Base-by-base conservation (phyloP, 2,329 filamentous ascomycete species). In the Ophiocordyceps camponoti-saundersi region DNA sequence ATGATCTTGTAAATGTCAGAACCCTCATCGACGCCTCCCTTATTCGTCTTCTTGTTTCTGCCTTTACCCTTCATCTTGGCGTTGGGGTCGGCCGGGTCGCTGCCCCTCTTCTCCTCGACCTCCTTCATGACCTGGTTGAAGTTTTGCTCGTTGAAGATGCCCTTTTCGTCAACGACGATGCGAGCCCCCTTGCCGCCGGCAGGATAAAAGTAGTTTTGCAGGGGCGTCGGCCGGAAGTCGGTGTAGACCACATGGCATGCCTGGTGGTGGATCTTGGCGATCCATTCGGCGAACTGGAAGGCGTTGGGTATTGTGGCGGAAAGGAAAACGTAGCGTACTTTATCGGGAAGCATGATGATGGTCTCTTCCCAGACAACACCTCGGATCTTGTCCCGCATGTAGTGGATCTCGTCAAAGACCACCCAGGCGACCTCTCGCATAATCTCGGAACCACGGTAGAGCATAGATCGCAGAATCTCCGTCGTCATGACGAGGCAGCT, bases 351-450 rank as follows among this genome's bases (percentile, higher is more conserved):
- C 54, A 98, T 74, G 58, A 98, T 98, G 60, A 98, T 96, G 39
- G 92, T 96, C 69, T 98, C 92, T 64, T 98, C 92, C 92, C 92
- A 98, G 2, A 98, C 92, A 1, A 98, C 92, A 70, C 92, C 92
- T 65, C 92, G 77, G 45, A 79, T 76, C 65, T 93, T 93, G 65
- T 98, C 92, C 58, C 92, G 80, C 79, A 98, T 82, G 66, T 98
- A 98, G 65, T 98, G 92, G 51, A 98, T 94, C 65, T 98, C 92
- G 65, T 98, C 92, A 56, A 98, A 98, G 2, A 98, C 72, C 2
- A 98, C 93, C 92, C 92, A 98, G 15, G 85, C 89, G 2, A 98
- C 93, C 68, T 98, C 92, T 54, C 92, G 87, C 90, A 98, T 98
- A 53, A 98, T 96, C 68, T 98, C 92, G 0, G 92, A 96, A 50